Evolutionary conservation across 2,329 filamentous ascomycete species (phyloP), one percentile per base, ranked within the genome.

Genomic region (Cladosporium sp.): DNA sequence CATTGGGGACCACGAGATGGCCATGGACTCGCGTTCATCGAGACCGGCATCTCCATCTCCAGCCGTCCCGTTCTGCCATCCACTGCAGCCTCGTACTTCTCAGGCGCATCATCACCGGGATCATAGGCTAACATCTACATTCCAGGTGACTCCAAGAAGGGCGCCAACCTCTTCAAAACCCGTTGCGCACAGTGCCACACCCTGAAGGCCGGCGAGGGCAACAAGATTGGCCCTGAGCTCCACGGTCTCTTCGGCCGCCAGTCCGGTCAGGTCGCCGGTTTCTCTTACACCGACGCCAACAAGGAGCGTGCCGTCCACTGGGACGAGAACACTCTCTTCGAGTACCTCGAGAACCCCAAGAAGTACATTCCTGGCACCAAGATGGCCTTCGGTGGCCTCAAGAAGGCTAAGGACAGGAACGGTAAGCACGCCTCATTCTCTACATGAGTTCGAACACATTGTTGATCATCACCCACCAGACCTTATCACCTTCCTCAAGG

Each of bases 291-390:
- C 82, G 95, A 99, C 79, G 95, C 94, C 88, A 99, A 99, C 91
- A 98, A 98, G 91, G 84, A 90, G 79, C 96, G 96, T 86, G 93
- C 90, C 77, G 88, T 99, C 75, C 86, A 83, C 76, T 99, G 95
- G 95, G 83, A 92, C 74, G 89, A 97, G 79, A 81, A 88, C 72
- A 91, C 91, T 82, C 88, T 99, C 76, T 98, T 97, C 84, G 87
- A 89, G 73, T 99, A 99, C 89, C 93, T 99, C 78, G 95, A 99
- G 89, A 98, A 98, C 91, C 95, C 95, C 85, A 99, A 99, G 91
- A 98, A 98, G 88, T 99, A 93, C 89, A 97, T 99, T 72, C 95
- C 95, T 75, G 95, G 95, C 75, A 99, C 95, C 85, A 99, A 98
- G 92, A 99, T 99, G 95, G 95, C 95, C 77, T 99, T 98, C 80